phyloP scores from a whole-genome alignment of 116 monocot genomes.

The Phalaenopsis hybrid region DNA sequence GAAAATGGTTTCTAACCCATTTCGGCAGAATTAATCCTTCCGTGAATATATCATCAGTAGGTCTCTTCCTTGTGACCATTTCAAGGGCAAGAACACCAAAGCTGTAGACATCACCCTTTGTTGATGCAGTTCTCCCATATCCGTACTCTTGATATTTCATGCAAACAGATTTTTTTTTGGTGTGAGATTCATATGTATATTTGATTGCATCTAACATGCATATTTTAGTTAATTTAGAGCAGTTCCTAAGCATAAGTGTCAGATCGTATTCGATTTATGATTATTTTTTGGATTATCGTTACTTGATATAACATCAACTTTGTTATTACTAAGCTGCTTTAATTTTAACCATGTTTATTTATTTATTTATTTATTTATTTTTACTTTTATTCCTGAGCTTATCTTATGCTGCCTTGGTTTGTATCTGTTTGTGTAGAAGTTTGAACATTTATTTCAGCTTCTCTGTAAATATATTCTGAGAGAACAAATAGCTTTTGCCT shows the following conservation, averaged over 20 bases:
- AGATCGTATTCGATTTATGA: too few species aligned
- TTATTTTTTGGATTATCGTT: too few species aligned
- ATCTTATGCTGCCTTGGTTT: too few species aligned
- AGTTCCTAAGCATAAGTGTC: not conserved
- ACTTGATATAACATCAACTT: too few species aligned
- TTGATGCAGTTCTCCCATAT: constrained; percentile 52
- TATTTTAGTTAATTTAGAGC: not conserved
- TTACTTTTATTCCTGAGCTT: too few species aligned
- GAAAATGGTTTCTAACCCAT: constrained; percentile 61
- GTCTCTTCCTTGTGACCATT: constrained; percentile 60
- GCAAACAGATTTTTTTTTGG: not conserved
- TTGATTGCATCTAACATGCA: not conserved
- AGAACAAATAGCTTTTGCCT: too few species aligned
- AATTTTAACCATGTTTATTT: too few species aligned
- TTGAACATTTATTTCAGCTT: too few species aligned
- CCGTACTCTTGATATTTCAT: constrained; percentile 63
- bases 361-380: too few species aligned
- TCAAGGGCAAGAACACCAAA: constrained; percentile 74
- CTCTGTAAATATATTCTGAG: too few species aligned
- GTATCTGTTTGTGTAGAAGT: too few species aligned
- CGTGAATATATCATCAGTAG: constrained; percentile 52
- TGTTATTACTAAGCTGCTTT: too few species aligned
- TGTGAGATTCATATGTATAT: not conserved
- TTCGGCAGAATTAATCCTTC: constrained; percentile 58
- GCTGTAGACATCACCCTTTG: constrained; percentile 79